Percentiles rank a stretch among this genome's conserved stretches.
These are phyloP conservation scores for Thraustochytrium striatum DNA, from an alignment of 352 stramenopile genomes.

Conservation along the genomic window DNA sequence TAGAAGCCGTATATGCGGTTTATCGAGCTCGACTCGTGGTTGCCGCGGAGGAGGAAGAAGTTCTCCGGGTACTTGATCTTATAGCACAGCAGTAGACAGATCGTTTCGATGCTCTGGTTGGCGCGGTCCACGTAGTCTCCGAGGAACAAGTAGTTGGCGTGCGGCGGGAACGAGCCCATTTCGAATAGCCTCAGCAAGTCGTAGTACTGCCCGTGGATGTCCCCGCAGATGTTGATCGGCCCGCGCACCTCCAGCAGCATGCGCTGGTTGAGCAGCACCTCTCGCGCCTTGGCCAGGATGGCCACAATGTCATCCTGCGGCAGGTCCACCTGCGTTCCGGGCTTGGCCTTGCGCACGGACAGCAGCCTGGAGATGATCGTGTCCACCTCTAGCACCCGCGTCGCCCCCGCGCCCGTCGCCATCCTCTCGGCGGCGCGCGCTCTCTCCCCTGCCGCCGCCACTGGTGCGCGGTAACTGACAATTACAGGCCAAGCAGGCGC, in stretches of 20 bases:
- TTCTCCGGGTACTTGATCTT: conserved; percentile 58
- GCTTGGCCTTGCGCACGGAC: conserved; percentile 69
- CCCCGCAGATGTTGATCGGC: conserved; percentile 90
- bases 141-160: conserved; percentile 93
- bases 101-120: conserved; percentile 55
- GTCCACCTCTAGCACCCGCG: conserved; percentile 60
- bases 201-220: conserved; percentile 97
- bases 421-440: too few species aligned
- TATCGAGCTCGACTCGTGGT: conserved; percentile 54
- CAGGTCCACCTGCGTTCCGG: conserved; percentile 55
- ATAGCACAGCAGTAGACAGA: conserved; percentile 55
- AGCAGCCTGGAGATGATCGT: conserved; percentile 80
- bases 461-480: too few species aligned
- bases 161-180: conserved; percentile 82
- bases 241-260: conserved; percentile 88
- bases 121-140: conserved; percentile 60
- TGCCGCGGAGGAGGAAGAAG: conserved; percentile 56
- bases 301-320: conserved; percentile 51
- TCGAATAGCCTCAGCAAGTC: conserved; percentile 90
- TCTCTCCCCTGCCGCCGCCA: too few species aligned
- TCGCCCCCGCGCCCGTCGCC: too few species aligned
- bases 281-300: conserved; percentile 67
- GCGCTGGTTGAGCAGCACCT: conserved; percentile 80
- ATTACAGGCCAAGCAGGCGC: too few species aligned
- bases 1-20: conserved; percentile 98